Evolutionary conservation across 2,329 filamentous ascomycete genomes (phyloP).

Genomic region (Cladosporium sp.): DNA sequence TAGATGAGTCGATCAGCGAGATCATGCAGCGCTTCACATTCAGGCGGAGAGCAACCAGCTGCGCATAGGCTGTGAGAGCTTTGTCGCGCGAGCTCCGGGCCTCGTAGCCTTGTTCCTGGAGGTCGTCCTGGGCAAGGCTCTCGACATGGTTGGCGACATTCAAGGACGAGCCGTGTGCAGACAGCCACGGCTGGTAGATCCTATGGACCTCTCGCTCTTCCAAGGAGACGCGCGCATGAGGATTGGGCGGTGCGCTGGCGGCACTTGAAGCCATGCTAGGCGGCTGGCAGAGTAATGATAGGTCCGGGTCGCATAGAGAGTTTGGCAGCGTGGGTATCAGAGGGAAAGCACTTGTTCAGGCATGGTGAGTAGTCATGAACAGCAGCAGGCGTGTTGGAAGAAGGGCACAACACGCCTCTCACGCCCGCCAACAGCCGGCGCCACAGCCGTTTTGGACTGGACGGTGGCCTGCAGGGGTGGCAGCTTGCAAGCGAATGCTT

Average conservation of each 20-base stretch:
- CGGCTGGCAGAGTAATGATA: neutral
- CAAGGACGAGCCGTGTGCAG: slow-evolving; percentile 27
- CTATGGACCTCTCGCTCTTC: slow-evolving; percentile 27
- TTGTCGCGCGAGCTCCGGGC: slow-evolving; percentile 32
- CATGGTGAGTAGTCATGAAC: neutral
- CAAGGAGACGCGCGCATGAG: slow-evolving; percentile 9
- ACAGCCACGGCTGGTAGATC: slow-evolving; percentile 30
- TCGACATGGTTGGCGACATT: slow-evolving; percentile 32
- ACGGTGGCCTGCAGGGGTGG: neutral
- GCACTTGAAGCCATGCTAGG: slow-evolving; percentile 16
- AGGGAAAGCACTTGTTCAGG: neutral
- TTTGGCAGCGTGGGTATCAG: neutral
- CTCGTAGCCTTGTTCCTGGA: slow-evolving; percentile 28
- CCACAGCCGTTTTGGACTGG: neutral
- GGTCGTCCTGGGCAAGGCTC: slow-evolving; percentile 25
- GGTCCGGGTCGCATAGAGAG: slow-evolving; percentile 9
- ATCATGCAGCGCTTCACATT: slow-evolving; percentile 40
- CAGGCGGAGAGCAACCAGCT: slow-evolving; percentile 41
- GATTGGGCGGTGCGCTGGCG: neutral
- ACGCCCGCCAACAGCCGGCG: neutral
- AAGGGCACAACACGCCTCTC: neutral
- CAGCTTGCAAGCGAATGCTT: slow-evolving; percentile 1
- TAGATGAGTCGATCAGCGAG: slow-evolving; percentile 50
- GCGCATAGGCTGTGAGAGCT: slow-evolving; percentile 38
- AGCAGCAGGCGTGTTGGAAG: neutral